These are phyloP conservation scores for Leishmania turanica DNA, from an alignment of 208 protist species.

Conservation along the genomic window DNA sequence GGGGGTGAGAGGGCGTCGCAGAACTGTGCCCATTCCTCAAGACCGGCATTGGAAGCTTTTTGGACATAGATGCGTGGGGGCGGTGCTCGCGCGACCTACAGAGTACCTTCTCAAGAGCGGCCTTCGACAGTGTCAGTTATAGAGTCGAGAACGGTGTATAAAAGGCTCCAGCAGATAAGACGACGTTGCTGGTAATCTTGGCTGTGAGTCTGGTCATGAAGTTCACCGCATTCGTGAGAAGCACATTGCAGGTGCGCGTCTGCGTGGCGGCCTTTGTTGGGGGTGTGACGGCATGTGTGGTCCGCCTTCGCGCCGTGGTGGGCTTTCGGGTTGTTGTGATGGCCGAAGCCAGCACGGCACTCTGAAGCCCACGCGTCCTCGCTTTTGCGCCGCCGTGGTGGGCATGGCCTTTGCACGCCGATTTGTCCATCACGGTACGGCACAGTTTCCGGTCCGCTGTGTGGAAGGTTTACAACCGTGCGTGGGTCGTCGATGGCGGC, in stretches of 20 bases:
- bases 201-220: not conserved
- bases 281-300: not conserved
- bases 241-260: not conserved
- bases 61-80: not conserved
- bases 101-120: not conserved
- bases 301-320: not conserved
- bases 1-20: not conserved
- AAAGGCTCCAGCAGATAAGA: not conserved
- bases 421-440: not conserved
- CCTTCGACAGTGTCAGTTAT: not conserved
- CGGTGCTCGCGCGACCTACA: not conserved
- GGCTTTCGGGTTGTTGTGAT: not conserved
- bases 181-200: not conserved
- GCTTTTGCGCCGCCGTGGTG: not conserved
- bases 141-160: not conserved
- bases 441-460: not conserved
- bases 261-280: too few relatives aligned
- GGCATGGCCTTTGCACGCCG: not conserved
- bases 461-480: not conserved
- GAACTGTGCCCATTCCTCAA: not conserved
- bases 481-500: not conserved
- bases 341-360: not conserved
- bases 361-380: not conserved
- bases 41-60: not conserved
- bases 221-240: not conserved